These are phyloP conservation scores for Penicillium oxalicum DNA, from an alignment of 2,329 filamentous ascomycete species.

Conservation along the genomic window DNA sequence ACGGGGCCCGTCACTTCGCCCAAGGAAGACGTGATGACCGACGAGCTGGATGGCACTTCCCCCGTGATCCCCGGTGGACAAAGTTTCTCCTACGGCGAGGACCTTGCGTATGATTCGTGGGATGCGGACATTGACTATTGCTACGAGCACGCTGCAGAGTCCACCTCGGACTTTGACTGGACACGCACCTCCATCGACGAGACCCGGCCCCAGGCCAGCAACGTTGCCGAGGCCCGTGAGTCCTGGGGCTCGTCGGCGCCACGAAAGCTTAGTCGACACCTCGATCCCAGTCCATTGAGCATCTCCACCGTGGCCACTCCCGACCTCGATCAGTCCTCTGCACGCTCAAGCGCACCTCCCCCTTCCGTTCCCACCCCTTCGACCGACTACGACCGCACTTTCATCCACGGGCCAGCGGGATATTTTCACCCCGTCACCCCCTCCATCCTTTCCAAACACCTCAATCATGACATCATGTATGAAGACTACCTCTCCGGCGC, in stretches of 20 bases:
- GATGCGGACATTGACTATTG: constrained; percentile 59
- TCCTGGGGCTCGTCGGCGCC: constrained; percentile 8
- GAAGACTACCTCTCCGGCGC: constrained; percentile 40
- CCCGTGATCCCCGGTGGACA: constrained; percentile 14
- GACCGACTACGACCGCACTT: constrained; percentile 23
- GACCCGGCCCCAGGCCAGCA: constrained; percentile 9
- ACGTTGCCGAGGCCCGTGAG: constrained; percentile 13
- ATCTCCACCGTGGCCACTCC: constrained; percentile 25
- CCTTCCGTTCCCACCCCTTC: constrained; percentile 28
- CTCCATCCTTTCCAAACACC: constrained; percentile 29
- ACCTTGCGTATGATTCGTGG: constrained; percentile 44
- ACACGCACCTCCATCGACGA: constrained; percentile 35
- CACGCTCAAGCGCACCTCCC: constrained; percentile 25
- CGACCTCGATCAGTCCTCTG: constrained; percentile 30
- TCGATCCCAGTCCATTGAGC: constrained; percentile 22
- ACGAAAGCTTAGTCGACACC: constrained; percentile 20
- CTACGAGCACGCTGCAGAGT: constrained; percentile 56
- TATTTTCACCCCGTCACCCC: constrained; percentile 31
- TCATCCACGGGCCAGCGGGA: constrained; percentile 20
- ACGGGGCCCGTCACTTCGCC: constrained; percentile 15
- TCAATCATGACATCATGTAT: constrained; percentile 32
- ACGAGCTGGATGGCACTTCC: constrained; percentile 12
- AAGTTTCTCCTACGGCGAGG: constrained; percentile 21
- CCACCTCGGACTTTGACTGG: constrained; percentile 58
- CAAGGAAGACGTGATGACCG: constrained; percentile 1